Evolutionary conservation across 2,329 filamentous ascomycete species (phyloP), one percentile per base, ranked within the genome.

Genomic region (Aspergillus novofumigatus): DNA sequence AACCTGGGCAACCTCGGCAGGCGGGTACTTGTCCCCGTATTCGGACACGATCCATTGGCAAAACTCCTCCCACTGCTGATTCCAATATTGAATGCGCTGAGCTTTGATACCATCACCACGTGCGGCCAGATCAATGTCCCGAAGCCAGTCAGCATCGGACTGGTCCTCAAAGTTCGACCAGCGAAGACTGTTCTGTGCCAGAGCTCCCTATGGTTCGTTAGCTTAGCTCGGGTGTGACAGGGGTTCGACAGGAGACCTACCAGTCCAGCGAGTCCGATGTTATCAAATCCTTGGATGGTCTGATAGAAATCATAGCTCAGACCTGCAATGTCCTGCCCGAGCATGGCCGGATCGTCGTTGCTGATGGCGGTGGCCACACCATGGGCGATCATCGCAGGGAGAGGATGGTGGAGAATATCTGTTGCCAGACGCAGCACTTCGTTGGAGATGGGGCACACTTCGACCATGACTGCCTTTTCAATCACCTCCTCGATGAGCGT

Each of bases 301-400:
- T 95, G 91, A 89, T 91, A 96, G 74, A 95, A 96, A 75, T 96
- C 91, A 74, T 96, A 91, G 8, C 88, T 92, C 82, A 93, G 87
- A 28, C 91, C 91, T 8, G 85, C 87, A 1, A 83, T 85, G 55
- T 89, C 89, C 68, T 95, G 91, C 7, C 92, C 92, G 3, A 96
- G 80, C 68, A 96, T 91, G 1, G 90, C 90, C 1, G 92, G 92
- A 70, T 96, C 92, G 69, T 96, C 92, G 69, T 96, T 96, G 76
- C 88, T 91, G 9, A 97, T 82, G 8, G 87, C 85, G 66, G 90
- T 92, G 2, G 89, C 74, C 1, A 97, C 90, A 32, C 92, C 92
- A 41, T 91, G 85, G 0, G 92, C 87, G 2, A 97, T 81, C 2
- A 97, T 82, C 0, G 91, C 89, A 0, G 92, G 92, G 1, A 96